Evolutionary conservation across 164 flowering plant species (phyloP).

Genomic region (Nymphaea thermarum): DNA sequence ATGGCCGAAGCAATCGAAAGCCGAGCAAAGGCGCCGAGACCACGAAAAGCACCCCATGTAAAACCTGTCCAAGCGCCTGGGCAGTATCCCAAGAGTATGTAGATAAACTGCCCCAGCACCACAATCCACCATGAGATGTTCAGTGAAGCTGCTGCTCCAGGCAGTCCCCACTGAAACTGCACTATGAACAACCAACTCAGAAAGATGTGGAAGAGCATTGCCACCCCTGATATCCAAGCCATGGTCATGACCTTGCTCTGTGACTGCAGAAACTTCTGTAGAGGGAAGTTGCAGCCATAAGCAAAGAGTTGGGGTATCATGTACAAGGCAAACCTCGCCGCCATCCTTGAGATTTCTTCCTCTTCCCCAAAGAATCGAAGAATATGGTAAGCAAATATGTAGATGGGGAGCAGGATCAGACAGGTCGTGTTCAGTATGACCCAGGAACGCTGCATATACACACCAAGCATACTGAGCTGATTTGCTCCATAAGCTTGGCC

Average conservation of each 20-base stretch:
- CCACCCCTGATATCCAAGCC: conserved; percentile 29
- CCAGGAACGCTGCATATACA: conserved; percentile 44
- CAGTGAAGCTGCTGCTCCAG: conserved; percentile 32
- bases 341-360: conserved; percentile 21
- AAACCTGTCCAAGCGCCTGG: conserved; percentile 17
- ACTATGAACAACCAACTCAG: conserved; percentile 39
- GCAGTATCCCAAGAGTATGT: conserved; percentile 25
- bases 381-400: conserved; percentile 22
- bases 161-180: conserved; percentile 23
- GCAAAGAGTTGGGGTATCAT: conserved; percentile 34
- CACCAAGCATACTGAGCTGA: conserved; percentile 27
- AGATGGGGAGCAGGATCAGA: conserved; percentile 16
- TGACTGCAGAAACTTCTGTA: conserved; percentile 36
- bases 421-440: conserved; percentile 21
- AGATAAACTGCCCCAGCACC: conserved; percentile 27
- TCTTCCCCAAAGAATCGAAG: conserved; percentile 23
- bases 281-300: conserved; percentile 23
- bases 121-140: conserved; percentile 48
- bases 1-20: conserved; percentile 55
- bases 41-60: conserved; percentile 37
- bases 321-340: conserved; percentile 23
- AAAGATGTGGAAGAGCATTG: conserved; percentile 22
- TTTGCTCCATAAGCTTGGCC: conserved; percentile 41
- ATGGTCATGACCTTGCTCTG: conserved; percentile 33
- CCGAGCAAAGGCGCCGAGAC: conserved; percentile 38